Base-by-base conservation (phyloP, 495 filamentous ascomycete genomes). In the Oleoguttula mirabilis region DNA sequence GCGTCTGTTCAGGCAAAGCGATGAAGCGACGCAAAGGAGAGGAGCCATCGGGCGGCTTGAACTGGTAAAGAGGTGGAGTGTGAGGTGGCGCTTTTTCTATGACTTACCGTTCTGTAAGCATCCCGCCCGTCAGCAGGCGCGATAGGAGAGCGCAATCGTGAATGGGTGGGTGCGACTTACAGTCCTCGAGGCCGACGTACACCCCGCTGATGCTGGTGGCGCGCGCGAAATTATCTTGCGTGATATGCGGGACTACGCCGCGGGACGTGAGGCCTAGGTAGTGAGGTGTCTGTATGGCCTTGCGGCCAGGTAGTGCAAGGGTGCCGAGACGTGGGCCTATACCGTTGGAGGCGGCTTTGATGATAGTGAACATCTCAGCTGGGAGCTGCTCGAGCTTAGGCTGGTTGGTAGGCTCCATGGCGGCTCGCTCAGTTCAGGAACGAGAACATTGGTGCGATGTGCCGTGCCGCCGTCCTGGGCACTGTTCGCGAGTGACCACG, bases 171-270 rank as follows among this genome's bases (percentile, higher is more conserved):
- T 5, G 24, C 7, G 4, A 71, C 80, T 65, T 65, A 95, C 90
- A 98, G 61, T 98, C 92, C 71, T 98, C 90, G 10, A 96, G 61
- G 10, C 82, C 84, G 43, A 86, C 66, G 60, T 88, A 93, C 19
- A 85, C 66, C 35, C 81, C 83, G 15, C 60, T 63, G 31, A 87
- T 66, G 4, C 72, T 54, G 5, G 78, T 75, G 48, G 81, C 70
- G 25, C 76, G 73, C 20, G 62, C 60, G 48, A 88, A 63, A 50
- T 81, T 79, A 66, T 98, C 90, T 40, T 85, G 88, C 12, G 87
- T 76, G 39, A 98, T 62, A 63, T 98, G 90, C 17, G 90, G 84
- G 21, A 95, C 65, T 1, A 68, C 71, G 10, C 90, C 90, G 45
- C 90, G 72, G 30, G 92, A 94, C 2, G 82, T 81, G 49, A 78